Evolutionary conservation across 257 asterid species (phyloP).

Genomic region (Solanum rostratum): DNA sequence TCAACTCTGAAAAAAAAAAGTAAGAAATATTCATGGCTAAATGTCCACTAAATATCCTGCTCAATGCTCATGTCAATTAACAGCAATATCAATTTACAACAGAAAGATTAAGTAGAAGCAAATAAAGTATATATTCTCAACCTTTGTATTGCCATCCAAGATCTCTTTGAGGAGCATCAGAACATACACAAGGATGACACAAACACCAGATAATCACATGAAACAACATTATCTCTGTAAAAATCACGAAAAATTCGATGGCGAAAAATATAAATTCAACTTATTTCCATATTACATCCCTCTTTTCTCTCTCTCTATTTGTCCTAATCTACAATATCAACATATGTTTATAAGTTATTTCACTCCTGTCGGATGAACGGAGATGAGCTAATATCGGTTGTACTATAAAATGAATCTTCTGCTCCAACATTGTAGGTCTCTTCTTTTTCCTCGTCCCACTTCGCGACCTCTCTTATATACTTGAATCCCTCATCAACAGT

Average conservation of each 20-base stretch:
- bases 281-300: not conserved
- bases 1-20: too few species aligned
- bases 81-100: not conserved
- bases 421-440: conserved; percentile 35
- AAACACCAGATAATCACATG: not conserved
- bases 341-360: not conserved
- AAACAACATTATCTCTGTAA: not conserved
- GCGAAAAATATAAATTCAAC: not conserved
- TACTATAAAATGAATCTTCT: conserved; percentile 88
- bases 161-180: not conserved
- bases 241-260: not conserved
- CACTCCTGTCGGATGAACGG: conserved; percentile 37
- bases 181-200: not conserved
- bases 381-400: conserved; percentile 71
- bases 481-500: conserved; percentile 82
- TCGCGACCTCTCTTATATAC: conserved; percentile 71
- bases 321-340: conserved; percentile 27
- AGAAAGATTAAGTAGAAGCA: not conserved
- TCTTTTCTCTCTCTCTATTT: conserved; percentile 9
- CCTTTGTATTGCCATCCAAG: not conserved
- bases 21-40: too few species aligned
- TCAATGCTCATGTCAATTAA: not conserved
- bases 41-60: not conserved
- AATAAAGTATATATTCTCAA: not conserved
- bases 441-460: conserved; percentile 89